phyloP scores from a whole-genome alignment of 2,329 filamentous ascomycete species.

The Fonsecaea nubica region DNA sequence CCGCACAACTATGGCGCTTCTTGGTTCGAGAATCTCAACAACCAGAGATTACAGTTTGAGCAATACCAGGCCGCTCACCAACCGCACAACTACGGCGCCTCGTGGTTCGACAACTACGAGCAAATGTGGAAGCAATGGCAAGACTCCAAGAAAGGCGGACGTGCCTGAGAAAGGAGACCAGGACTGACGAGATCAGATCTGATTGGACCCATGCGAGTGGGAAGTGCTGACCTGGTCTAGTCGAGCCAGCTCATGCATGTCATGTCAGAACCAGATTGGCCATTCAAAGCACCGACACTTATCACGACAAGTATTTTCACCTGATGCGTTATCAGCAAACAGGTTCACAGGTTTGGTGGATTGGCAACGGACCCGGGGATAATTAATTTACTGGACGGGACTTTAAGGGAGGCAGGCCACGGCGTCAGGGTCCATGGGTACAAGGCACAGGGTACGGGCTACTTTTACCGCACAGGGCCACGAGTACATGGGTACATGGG shows the following conservation, averaged over 20 bases:
- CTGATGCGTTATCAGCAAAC: background rate
- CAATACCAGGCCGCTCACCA: background rate
- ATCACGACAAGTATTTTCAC: background rate
- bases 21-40: constrained; percentile 29
- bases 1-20: constrained; percentile 26
- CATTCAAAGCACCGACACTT: background rate
- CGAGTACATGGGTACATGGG: too few species aligned
- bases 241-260: background rate
- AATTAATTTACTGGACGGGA: background rate
- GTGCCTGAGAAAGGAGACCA: constrained; percentile 9
- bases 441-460: background rate
- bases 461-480: background rate
- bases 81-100: constrained; percentile 26
- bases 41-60: background rate
- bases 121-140: constrained; percentile 32
- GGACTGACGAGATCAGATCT: background rate
- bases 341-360: background rate
- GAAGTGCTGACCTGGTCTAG: background rate
- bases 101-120: constrained; percentile 32
- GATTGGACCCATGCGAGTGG: background rate
- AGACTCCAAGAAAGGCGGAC: constrained; percentile 16
- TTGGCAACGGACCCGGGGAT: background rate
- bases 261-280: background rate
- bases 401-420: background rate
- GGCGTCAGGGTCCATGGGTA: background rate